Evolutionary conservation across 768 basidiomycete genomes (phyloP), one percentile per base, ranked within the genome.

Genomic region (Auriscalpium vulgare): DNA sequence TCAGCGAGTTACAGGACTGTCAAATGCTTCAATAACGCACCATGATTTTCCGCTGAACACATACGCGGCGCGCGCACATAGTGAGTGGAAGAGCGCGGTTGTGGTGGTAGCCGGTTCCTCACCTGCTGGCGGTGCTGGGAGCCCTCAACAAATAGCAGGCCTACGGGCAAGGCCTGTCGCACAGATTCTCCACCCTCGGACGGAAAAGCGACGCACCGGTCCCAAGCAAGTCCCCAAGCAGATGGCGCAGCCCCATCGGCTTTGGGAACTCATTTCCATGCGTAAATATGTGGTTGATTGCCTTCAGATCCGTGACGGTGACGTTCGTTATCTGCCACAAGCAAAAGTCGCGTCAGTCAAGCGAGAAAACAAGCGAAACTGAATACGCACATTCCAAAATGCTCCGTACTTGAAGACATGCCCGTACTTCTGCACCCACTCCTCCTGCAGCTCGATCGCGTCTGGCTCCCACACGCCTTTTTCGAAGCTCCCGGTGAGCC

Each of bases 191-290:
- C 29, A 29, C 29, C 4, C 7, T 29, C 7, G 29, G 4, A 29
- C 29, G 29, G 7, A 7, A 29, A 47, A 35, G 19, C 10, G n/a
- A 10, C 59, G 4, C 23, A 58, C 59, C 59, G 45, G 34, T 47
- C 38, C 59, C 59, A 21, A 55, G 3, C 1, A 48, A 4, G 8
- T 21, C 46, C 37, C 54, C 50, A 16, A 60, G 46, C 1, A 46
- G 36, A 23, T 19, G 0, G 34, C 59, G 57, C 13, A 19, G 45
- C 2, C 13, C 14, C 8, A n/a, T 14, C 10, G 53, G 13, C 36
- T 60, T 60, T 10, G 53, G 58, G 17, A 59, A 60, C 16, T 59
- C 57, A 19, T 58, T 50, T 29, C 46, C 35, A 38, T 36, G n/a
- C 16, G 17, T 55, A 4, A 60, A 11, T 1, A 60, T 46, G 48